phyloP scores from a whole-genome alignment of 495 filamentous ascomycete genomes.

The Echria macrotheca region DNA sequence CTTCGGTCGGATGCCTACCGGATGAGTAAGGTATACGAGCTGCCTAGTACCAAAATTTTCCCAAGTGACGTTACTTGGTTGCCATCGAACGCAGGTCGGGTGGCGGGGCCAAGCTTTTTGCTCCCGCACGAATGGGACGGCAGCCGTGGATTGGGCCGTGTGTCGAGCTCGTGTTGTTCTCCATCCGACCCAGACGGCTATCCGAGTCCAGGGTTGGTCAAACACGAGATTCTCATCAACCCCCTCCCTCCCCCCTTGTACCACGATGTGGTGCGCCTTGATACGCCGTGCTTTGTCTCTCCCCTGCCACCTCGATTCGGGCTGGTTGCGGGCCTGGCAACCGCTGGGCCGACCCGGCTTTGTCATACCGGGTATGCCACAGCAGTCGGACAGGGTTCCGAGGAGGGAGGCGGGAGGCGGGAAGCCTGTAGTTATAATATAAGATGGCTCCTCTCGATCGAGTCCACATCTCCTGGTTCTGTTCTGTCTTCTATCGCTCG shows the following conservation, averaged over 20 bases:
- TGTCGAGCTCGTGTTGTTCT: not conserved
- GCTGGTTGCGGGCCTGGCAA: no score
- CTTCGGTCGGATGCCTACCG: no score
- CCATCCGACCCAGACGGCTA: no score
- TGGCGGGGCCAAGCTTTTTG: no score
- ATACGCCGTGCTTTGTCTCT: not conserved
- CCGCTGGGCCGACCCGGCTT: not conserved
- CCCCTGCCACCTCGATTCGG: not conserved
- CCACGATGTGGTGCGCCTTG: not conserved
- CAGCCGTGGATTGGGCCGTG: not conserved
- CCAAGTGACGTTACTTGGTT: not conserved
- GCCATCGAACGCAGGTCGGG: no score
- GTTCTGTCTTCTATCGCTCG: not conserved
- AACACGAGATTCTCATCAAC: not conserved
- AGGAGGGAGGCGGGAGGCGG: not conserved
- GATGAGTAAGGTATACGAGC: not conserved
- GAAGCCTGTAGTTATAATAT: not conserved
- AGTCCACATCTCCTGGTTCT: not conserved
- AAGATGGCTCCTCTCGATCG: not conserved
- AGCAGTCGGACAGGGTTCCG: not conserved
- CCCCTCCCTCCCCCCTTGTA: not conserved
- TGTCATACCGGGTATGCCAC: not conserved
- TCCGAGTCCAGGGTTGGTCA: not conserved
- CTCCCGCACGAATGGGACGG: not conserved
- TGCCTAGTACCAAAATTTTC: not conserved